Evolutionary conservation across 2,329 filamentous ascomycete genomes (phyloP), one percentile per base, ranked within the genome.

Genomic region (Cercospora janseana): DNA sequence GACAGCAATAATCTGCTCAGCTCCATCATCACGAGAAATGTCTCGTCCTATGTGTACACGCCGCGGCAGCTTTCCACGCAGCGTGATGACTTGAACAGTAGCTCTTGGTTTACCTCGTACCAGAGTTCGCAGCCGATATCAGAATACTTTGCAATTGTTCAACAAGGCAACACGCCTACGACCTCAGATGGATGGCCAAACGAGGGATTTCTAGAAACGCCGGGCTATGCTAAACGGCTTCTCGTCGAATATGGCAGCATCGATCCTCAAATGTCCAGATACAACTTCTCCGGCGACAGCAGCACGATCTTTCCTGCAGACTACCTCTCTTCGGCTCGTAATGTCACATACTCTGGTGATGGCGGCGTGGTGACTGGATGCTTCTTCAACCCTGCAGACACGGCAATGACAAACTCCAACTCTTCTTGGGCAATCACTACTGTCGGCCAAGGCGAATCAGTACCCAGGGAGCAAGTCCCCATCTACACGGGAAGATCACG

Each of bases 161-260:
- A 69, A 31, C 40, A 58, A 8, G 58, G 66, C 3, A 69, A 72
- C 13, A 58, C 66, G 6, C 34, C 62, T 2, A 72, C 71, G 15
- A 84, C 81, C 0, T 62, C 71, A 1, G 74, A 82, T 65, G 83
- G 83, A 8, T 86, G 83, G 83, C 83, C 83, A 0, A 78, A 75
- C n/a, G 77, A 80, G 57, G 72, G 75, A 15, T 82, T 75, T 57
- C 66, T 84, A 26, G 79, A 82, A 56, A 73, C 83, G 35, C 44
- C 35, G 3, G 69, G 72, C 2, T 69, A 73, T 38, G 71, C 72
- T n/a, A 75, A 75, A 56, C 72, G 82, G 24, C 58, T 85, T 2
- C 60, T 86, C 2, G 63, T 79, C 6, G 74, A 75, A 28, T 82
- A 79, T 62, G 81, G 81, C 1, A 69, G 63, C 0, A 63, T 85